Percentiles rank a stretch among this genome's conserved stretches.
phyloP scores from a whole-genome alignment of 352 stramenopile species.

The Phytopythium chamaehyphon region DNA sequence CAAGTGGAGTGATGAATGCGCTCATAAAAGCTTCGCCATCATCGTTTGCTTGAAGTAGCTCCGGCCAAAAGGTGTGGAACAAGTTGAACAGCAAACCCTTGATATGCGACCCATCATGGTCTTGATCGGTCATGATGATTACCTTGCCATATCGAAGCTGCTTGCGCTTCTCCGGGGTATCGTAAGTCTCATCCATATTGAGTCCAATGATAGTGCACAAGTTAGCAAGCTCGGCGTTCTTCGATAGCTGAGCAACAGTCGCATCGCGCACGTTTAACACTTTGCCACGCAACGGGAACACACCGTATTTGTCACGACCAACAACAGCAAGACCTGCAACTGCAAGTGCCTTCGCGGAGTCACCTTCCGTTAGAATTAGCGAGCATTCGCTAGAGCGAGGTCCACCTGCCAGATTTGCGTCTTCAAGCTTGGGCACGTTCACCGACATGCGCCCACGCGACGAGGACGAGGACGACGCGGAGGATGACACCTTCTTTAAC shows the following conservation, averaged over 20 bases:
- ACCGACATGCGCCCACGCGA: constrained; percentile 62
- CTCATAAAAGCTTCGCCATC: constrained; percentile 94
- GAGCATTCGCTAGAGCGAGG: constrained; percentile 90
- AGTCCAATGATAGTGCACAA: constrained; percentile 98
- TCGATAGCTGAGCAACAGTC: constrained; percentile 80
- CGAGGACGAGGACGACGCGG: constrained; percentile 12
- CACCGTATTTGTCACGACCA: constrained; percentile 97
- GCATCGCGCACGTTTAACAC: constrained; percentile 89
- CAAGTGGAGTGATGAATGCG: constrained; percentile 99
- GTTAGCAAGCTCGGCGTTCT: constrained; percentile 95
- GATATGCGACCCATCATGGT: constrained; percentile 99
- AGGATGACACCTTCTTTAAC: constrained; percentile 86
- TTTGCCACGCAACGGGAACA: constrained; percentile 98
- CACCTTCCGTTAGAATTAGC: constrained; percentile 99
- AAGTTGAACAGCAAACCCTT: constrained; percentile 99
- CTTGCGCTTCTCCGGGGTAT: constrained; percentile 84
- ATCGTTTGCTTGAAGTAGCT: constrained; percentile 65
- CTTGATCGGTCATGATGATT: constrained; percentile 99
- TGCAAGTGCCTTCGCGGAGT: constrained; percentile 98
- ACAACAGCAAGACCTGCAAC: constrained; percentile 98
- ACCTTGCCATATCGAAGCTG: constrained; percentile 98
- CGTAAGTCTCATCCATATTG: constrained; percentile 95
- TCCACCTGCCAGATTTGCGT: constrained; percentile 97
- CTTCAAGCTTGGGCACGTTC: constrained; percentile 98
- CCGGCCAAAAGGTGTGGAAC: constrained; percentile 98